Base-by-base conservation (phyloP, 495 filamentous ascomycete species). In the Acidomyces sp. region DNA sequence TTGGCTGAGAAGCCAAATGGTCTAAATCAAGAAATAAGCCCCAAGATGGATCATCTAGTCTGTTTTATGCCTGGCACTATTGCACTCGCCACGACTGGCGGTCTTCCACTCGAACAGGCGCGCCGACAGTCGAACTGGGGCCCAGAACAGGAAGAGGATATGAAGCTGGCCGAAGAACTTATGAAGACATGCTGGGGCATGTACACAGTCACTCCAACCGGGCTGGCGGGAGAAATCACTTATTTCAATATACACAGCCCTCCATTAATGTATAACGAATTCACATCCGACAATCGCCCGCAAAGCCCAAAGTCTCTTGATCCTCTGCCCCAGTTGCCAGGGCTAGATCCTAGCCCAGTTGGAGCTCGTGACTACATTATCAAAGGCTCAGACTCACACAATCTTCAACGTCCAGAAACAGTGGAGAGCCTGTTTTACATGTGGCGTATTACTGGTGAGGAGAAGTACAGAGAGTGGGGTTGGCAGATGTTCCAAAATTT, bases 401-500 rank as follows among this genome's bases (percentile, higher is more conserved):
- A 99, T 55, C 67, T 96, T n/a, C 90, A 94, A 63, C 74, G 90
- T 19, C 90, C 90, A 4, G 92, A 96, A 60, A 94, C 90, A 0
- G 75, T 95, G 30, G 90, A 96, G 60, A 87, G 80, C 39, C 65
- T 99, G 34, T 85, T 96, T 59, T 90, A 96, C 62, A 92, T 99
- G 86, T 99, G 88, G 80, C 78, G 90, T 38, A 88, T 99, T 56
- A 99, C 90, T 13, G 86, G 83, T 21, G 87, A 99, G 43, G 67
- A 71, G 19, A 83, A 74, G 47, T 99, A 99, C 59, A 74, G 90
- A 11, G 72, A 94, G 46, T 96, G 90, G 90, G 90, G 92, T 6
- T 99, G 90, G 90, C 77, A 92, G 46, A 96, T 96, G 73, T 99
- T 99, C 65, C 77, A 87, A 62, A 73, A 77, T 1, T 96, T 99